These are phyloP conservation scores for Scedosporium apiospermum DNA, from an alignment of 2,329 filamentous ascomycete species.

Conservation along the genomic window DNA sequence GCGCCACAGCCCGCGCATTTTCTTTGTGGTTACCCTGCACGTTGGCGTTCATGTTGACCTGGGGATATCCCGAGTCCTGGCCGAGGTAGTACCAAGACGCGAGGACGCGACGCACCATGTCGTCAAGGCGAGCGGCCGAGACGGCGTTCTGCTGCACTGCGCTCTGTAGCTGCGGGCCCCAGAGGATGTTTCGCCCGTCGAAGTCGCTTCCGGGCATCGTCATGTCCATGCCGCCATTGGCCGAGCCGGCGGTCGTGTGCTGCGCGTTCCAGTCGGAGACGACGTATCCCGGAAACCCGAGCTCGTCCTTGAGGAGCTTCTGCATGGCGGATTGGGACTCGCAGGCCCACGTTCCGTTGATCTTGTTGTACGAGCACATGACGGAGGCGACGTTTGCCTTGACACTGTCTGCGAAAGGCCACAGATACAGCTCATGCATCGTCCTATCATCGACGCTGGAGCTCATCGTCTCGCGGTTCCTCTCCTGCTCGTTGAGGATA, in stretches of 20 bases:
- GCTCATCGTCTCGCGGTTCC: slow-evolving; percentile 41
- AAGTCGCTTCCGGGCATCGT: slow-evolving; percentile 64
- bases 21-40: slow-evolving; percentile 52
- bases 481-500: slow-evolving; percentile 62
- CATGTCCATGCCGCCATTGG: slow-evolving; percentile 68
- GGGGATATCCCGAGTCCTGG: slow-evolving; percentile 41
- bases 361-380: slow-evolving; percentile 67
- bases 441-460: slow-evolving; percentile 55
- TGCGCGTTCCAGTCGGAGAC: slow-evolving; percentile 66
- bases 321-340: slow-evolving; percentile 53
- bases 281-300: slow-evolving; percentile 59
- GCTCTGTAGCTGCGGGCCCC: slow-evolving; percentile 42
- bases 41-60: slow-evolving; percentile 42
- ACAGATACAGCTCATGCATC: slow-evolving; percentile 58
- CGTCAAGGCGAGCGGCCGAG: slow-evolving; percentile 50
- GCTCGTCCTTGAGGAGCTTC: slow-evolving; percentile 55
- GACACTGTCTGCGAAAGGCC: slow-evolving; percentile 62
- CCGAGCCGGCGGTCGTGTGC: slow-evolving; percentile 57
- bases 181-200: slow-evolving; percentile 42
- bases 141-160: slow-evolving; percentile 51
- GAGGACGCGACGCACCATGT: slow-evolving; percentile 57
- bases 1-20: slow-evolving; percentile 46
- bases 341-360: slow-evolving; percentile 61
- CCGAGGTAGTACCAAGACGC: slow-evolving; percentile 50
- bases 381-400: slow-evolving; percentile 53